Percentiles rank a stretch among this genome's conserved stretches.
Evolutionary conservation across 2,329 filamentous ascomycete species (phyloP).

Genomic region (Colletotrichum agaves): DNA sequence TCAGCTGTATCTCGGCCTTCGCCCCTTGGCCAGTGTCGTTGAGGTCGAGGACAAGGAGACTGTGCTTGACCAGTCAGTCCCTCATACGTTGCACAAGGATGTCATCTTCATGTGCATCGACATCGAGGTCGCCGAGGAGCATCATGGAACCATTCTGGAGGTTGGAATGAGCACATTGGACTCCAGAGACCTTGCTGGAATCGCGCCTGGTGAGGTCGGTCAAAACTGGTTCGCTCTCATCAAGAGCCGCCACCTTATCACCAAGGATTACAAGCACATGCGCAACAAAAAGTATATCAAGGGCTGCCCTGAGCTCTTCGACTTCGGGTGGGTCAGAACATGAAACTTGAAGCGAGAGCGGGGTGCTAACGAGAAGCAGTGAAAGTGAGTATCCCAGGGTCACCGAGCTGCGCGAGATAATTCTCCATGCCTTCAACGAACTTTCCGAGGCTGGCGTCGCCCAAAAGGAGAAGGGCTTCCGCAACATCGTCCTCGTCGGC

Average conservation of each 20-base stretch:
- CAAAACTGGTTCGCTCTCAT: constrained; percentile 75
- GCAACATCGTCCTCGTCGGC: constrained; percentile 77
- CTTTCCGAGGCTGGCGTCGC: neutral
- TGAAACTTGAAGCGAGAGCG: neutral
- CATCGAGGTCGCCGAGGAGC: constrained; percentile 81
- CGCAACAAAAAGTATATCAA: constrained; percentile 75
- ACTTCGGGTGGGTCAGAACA: constrained; percentile 72
- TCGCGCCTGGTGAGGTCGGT: constrained; percentile 70
- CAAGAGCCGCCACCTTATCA: constrained; percentile 78
- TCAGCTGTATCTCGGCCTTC: constrained; percentile 36
- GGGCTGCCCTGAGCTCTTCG: constrained; percentile 79
- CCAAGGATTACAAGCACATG: constrained; percentile 74
- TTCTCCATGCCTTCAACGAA: constrained; percentile 52
- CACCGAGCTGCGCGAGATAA: constrained; percentile 46
- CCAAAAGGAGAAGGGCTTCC: constrained; percentile 4
- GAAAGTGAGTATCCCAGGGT: constrained; percentile 53
- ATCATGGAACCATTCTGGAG: constrained; percentile 78
- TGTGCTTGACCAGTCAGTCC: constrained; percentile 8
- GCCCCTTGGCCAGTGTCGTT: constrained; percentile 7
- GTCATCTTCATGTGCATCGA: constrained; percentile 81
- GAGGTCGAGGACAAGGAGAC: constrained; percentile 18
- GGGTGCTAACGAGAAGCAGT: constrained; percentile 42
- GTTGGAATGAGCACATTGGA: constrained; percentile 87
- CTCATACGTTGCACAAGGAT: constrained; percentile 12
- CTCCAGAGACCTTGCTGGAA: constrained; percentile 63